These are phyloP conservation scores for Daedaleopsis nitida DNA, from an alignment of 768 basidiomycete genomes.

Conservation along the genomic window DNA sequence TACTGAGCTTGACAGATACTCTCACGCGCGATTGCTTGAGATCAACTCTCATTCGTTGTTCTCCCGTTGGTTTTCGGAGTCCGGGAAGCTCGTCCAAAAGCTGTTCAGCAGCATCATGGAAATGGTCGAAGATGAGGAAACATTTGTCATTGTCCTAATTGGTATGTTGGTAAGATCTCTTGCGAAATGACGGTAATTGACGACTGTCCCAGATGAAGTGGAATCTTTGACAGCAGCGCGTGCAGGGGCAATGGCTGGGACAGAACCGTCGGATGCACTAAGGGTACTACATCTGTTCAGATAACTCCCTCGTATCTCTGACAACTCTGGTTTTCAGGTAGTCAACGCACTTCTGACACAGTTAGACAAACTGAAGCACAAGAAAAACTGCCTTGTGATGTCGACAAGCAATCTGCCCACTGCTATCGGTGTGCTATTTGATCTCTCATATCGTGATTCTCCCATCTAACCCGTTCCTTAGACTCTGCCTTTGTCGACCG, in stretches of 20 bases:
- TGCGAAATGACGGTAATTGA: constrained; percentile 1
- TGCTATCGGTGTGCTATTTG: constrained; percentile 73
- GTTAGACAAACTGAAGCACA: constrained; percentile 90
- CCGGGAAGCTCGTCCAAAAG: constrained; percentile 95
- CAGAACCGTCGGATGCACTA: constrained; percentile 93
- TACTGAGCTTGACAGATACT: constrained; percentile 56
- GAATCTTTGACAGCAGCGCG: constrained; percentile 94
- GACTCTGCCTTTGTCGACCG: constrained; percentile 96
- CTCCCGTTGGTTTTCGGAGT: constrained; percentile 99
- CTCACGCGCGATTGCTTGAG: constrained; percentile 86
- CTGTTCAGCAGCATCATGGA: constrained; percentile 89
- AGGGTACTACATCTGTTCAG: constrained; percentile 52
- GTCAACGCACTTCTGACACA: constrained; percentile 97
- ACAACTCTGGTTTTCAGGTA: constrained; percentile 54
- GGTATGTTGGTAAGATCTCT: constrained; percentile 44
- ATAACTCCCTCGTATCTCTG: neutral
- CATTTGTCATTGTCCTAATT: constrained; percentile 92
- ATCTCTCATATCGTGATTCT: too few species aligned
- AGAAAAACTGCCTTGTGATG: constrained; percentile 94
- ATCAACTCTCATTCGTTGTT: constrained; percentile 99
- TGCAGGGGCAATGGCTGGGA: constrained; percentile 92
- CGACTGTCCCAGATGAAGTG: constrained; percentile 74
- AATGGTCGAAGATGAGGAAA: constrained; percentile 87
- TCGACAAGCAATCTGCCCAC: constrained; percentile 94
- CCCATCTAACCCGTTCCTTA: constrained; percentile 31